phyloP scores from a whole-genome alignment of 2,329 filamentous ascomycete genomes.

The Aspergillus melleus region DNA sequence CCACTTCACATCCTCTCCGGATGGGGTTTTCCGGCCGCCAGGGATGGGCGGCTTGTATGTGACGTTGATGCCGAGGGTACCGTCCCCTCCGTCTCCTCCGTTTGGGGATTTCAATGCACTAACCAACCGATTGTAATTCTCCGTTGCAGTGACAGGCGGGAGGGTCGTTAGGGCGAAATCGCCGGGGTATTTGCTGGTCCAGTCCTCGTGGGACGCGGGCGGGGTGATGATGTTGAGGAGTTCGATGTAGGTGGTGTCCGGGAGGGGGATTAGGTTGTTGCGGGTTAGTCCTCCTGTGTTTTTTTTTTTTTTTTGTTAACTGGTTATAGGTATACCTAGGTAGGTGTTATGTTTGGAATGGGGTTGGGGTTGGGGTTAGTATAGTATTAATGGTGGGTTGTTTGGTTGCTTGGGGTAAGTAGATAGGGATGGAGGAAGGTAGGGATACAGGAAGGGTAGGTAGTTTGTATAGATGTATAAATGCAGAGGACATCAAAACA shows the following conservation, averaged over 20 bases:
- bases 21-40: conserved; percentile 8
- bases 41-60: conserved; percentile 8
- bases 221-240: conserved; percentile 13
- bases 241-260: conserved; percentile 14
- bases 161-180: conserved; percentile 14
- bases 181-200: not conserved
- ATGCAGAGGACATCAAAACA: too few species aligned
- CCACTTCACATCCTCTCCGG: conserved; percentile 11
- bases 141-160: conserved; percentile 6
- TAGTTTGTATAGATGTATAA: too few species aligned
- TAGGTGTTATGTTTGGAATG: not conserved
- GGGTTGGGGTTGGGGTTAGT: not conserved
- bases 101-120: not conserved
- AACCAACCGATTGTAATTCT: conserved; percentile 7
- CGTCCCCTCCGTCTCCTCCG: conserved; percentile 6
- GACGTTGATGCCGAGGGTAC: conserved; percentile 7
- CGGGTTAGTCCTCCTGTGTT: conserved; percentile 8
- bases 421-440: too few species aligned
- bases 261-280: conserved; percentile 15
- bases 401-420: too few species aligned
- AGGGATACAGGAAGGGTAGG: too few species aligned
- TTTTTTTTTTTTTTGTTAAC: too few species aligned
- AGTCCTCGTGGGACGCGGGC: conserved; percentile 3
- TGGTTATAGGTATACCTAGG: too few species aligned
- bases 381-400: too few species aligned